These are phyloP conservation scores for Wickerhamiella azyma DNA, from an alignment of 805 yeast species.

Conservation along the genomic window DNA sequence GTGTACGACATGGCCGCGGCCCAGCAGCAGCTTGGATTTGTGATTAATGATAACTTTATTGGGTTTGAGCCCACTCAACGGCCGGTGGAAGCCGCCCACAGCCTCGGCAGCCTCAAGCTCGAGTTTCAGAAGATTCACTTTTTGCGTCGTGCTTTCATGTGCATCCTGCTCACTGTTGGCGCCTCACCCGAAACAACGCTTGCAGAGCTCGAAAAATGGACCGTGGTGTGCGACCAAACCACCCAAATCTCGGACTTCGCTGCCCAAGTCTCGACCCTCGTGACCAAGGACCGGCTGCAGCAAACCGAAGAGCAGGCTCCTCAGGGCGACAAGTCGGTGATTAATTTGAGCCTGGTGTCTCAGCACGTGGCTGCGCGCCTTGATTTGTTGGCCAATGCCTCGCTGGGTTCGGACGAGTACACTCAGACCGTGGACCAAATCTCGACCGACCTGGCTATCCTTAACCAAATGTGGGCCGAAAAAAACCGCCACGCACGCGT, in stretches of 20 bases:
- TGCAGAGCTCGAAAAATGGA: constrained; percentile 18
- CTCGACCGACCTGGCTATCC: constrained; percentile 10
- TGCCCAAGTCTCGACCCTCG: constrained; percentile 12
- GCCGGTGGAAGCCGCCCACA: constrained; percentile 11
- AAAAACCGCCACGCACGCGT: background rate
- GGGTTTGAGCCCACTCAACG: constrained; percentile 11
- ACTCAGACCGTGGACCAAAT: constrained; percentile 9
- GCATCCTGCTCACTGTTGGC: constrained; percentile 30
- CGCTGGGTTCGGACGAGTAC: constrained; percentile 6
- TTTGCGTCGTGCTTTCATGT: constrained; percentile 32
- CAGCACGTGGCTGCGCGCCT: constrained; percentile 17
- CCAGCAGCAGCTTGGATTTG: constrained; percentile 21
- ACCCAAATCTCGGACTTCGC: constrained; percentile 8
- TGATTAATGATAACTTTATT: constrained; percentile 10
- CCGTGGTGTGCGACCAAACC: constrained; percentile 18
- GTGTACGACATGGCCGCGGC: constrained; percentile 29
- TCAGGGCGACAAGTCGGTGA: background rate
- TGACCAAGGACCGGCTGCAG: constrained; percentile 15
- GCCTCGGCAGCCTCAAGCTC: constrained; percentile 20
- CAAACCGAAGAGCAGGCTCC: background rate
- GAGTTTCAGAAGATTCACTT: constrained; percentile 28
- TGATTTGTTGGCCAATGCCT: constrained; percentile 12
- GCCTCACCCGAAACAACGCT: constrained; percentile 16
- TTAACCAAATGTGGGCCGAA: constrained; percentile 10
- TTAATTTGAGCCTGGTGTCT: constrained; percentile 10